Conservation (phyloP, 495 filamentous ascomycete species). For the Aspergillus cavernicola region DNA sequence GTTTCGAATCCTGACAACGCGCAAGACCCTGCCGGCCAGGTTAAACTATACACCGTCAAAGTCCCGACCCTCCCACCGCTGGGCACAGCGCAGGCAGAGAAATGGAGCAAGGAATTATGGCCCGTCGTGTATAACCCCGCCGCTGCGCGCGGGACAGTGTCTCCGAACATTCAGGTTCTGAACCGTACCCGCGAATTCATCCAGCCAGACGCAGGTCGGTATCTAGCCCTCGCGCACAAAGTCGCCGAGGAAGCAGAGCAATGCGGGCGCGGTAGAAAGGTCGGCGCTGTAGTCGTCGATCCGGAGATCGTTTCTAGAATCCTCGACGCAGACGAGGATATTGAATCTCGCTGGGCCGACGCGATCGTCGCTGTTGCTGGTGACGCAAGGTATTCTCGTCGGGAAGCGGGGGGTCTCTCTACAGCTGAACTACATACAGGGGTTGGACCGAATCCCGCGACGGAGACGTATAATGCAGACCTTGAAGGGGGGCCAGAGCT, state of each 20-base stretch:
- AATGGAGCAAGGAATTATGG: conserved; percentile 79
- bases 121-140: conserved; percentile 83
- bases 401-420: conserved; percentile 35
- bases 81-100: conserved; percentile 66
- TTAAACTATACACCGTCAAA: conserved; percentile 45
- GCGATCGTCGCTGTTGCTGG: conserved; percentile 68
- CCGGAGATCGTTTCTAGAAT: conserved; percentile 35
- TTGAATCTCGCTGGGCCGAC: conserved; percentile 27
- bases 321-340: conserved; percentile 20
- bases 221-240: conserved; percentile 64
- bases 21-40: conserved; percentile 28
- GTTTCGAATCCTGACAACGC: conserved; percentile 16
- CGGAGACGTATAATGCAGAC: conserved; percentile 29
- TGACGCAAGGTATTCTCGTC: conserved; percentile 66
- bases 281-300: conserved; percentile 84
- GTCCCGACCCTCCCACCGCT: conserved; percentile 76
- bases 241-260: conserved; percentile 55
- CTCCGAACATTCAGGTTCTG: conserved; percentile 53
- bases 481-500: conserved; percentile 67
- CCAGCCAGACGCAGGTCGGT: conserved; percentile 46
- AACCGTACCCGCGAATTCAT: conserved; percentile 56
- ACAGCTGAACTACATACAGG: conserved; percentile 22
- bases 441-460: conserved; percentile 27
- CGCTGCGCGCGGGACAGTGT: conserved; percentile 45
- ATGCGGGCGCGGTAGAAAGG: conserved; percentile 57